Evolutionary conservation across 2,329 filamentous ascomycete genomes (phyloP).

Genomic region (Colletotrichum simmondsii): DNA sequence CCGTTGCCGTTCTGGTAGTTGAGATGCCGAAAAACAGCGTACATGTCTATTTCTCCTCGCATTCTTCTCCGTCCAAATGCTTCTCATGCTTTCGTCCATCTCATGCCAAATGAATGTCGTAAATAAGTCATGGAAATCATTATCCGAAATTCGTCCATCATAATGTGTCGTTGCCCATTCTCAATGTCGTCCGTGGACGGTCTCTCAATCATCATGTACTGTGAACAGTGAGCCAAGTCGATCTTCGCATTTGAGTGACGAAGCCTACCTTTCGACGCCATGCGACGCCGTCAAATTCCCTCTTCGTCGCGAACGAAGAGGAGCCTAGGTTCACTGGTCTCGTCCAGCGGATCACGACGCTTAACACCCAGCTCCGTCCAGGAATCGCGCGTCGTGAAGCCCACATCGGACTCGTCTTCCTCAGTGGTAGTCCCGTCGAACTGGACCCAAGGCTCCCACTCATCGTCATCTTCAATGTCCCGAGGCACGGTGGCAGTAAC

Average conservation of each 20-base stretch:
- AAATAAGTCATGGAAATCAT: neutral
- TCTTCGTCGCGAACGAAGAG: slow-evolving; percentile 10
- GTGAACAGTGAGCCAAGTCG: neutral
- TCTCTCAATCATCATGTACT: neutral
- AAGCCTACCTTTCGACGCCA: neutral
- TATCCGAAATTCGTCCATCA: neutral
- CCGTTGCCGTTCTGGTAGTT: neutral
- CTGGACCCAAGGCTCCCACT: slow-evolving; percentile 4
- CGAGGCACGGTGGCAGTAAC: neutral
- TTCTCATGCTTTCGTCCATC: too few species aligned
- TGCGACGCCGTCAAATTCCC: neutral
- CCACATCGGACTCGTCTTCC: neutral
- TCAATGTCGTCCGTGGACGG: neutral
- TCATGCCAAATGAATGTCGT: slow-evolving; percentile 3
- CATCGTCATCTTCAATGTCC: neutral
- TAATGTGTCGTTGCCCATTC: neutral
- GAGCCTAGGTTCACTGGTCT: neutral
- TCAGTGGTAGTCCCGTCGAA: neutral
- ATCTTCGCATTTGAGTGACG: neutral
- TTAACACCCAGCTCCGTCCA: slow-evolving; percentile 1
- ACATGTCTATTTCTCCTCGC: neutral
- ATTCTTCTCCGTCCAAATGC: neutral
- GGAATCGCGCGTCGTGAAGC: slow-evolving; percentile 6
- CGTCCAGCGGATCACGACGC: slow-evolving; percentile 10
- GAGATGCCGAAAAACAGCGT: neutral